A percentile compares a stretch with the other conserved stretches of the same genome.
phyloP scores from a whole-genome alignment of 202 grass and related monocot genomes.

The Musa balbisiana region DNA sequence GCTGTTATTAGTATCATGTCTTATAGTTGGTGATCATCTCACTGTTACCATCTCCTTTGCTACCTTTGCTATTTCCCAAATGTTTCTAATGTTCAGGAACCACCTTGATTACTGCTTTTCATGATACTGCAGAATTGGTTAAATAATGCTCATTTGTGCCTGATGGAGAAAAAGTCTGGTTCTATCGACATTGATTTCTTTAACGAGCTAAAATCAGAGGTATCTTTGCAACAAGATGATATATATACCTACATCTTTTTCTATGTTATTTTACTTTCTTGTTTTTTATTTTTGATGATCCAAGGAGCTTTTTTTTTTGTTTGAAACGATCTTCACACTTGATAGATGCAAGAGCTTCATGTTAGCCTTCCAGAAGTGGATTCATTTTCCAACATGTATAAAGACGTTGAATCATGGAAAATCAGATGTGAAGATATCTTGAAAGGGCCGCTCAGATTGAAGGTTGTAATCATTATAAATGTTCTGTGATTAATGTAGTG shows the following conservation, averaged over 20 bases:
- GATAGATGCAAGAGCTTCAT: constrained; percentile 54
- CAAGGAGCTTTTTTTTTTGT: neutral
- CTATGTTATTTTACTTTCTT: constrained; percentile 9
- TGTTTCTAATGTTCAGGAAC: neutral
- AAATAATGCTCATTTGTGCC: constrained; percentile 46
- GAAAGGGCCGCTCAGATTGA: constrained; percentile 39
- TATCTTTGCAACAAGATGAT: constrained; percentile 24
- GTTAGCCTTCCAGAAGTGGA: constrained; percentile 54
- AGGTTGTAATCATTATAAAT: constrained; percentile 33
- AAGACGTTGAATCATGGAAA: constrained; percentile 74
- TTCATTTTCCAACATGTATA: constrained; percentile 53
- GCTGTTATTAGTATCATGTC: too few species aligned
- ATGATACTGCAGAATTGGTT: constrained; percentile 53
- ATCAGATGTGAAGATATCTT: constrained; percentile 56
- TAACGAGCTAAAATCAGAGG: constrained; percentile 64
- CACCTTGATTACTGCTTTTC: neutral
- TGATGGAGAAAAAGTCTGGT: constrained; percentile 39
- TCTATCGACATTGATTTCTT: constrained; percentile 45
- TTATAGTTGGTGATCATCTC: neutral
- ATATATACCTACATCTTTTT: constrained; percentile 19
- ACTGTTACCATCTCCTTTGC: neutral
- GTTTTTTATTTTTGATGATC: constrained; percentile 18
- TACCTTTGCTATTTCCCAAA: neutral
- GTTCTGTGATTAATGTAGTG: constrained; percentile 15
- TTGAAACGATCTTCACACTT: constrained; percentile 29